These are phyloP conservation scores for Nakazawaea molendinolei DNA, from an alignment of 805 yeast species.

Conservation along the genomic window DNA sequence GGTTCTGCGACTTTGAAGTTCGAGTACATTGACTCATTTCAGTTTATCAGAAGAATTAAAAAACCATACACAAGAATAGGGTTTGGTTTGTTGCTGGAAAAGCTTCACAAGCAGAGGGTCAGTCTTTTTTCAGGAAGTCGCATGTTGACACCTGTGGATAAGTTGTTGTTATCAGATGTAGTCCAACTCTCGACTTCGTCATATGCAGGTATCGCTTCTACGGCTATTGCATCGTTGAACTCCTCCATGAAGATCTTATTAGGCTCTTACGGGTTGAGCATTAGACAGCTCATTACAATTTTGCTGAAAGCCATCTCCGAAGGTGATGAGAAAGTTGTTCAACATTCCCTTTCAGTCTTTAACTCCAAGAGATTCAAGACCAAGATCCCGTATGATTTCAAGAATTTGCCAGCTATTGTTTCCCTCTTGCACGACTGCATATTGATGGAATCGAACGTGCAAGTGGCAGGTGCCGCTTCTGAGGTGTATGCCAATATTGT, in stretches of 20 bases:
- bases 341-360: conserved; percentile 58
- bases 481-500: conserved; percentile 38
- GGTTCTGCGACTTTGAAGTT: conserved; percentile 49
- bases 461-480: conserved; percentile 49
- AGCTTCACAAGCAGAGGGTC: conserved; percentile 71
- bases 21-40: conserved; percentile 49
- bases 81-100: conserved; percentile 65
- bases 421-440: conserved; percentile 48
- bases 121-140: conserved; percentile 68
- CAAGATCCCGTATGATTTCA: conserved; percentile 51
- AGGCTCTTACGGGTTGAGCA: conserved; percentile 54
- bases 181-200: conserved; percentile 59
- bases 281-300: conserved; percentile 41
- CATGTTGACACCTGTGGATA: conserved; percentile 61
- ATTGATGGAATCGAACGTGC: conserved; percentile 41
- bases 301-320: conserved; percentile 42
- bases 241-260: conserved; percentile 65
- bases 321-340: conserved; percentile 47
- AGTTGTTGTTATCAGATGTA: conserved; percentile 55
- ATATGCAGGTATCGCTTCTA: conserved; percentile 59
- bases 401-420: conserved; percentile 41
- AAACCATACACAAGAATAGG: conserved; percentile 75
- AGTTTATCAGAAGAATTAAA: conserved; percentile 53
- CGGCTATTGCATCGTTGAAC: conserved; percentile 63
- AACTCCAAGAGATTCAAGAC: conserved; percentile 49